Evolutionary conservation across 2,329 filamentous ascomycete genomes (phyloP), one percentile per base, ranked within the genome.

Genomic region (Alternaria viburni): DNA sequence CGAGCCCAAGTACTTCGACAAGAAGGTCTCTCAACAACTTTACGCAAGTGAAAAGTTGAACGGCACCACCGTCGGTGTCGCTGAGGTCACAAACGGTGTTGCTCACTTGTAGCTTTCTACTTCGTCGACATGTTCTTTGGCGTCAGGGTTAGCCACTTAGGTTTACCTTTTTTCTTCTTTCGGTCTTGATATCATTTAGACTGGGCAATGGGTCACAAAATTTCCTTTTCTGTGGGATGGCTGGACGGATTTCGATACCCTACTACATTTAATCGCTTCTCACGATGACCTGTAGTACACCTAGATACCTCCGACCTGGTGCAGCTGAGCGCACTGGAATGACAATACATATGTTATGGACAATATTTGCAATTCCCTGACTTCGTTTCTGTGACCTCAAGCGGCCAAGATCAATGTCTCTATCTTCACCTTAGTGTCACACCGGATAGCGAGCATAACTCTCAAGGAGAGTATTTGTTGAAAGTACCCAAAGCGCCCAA

Each of bases 1-100:
- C 36, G 83, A 84, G 72, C 69, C 76, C 49, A 77, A 82, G 64
- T 80, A 78, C 67, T 70, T 83, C 36, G 73, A 77, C 32, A 78
- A 81, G 32, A 79, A 82, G 71, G 70, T 82, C n/a, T 68, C 69
- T 17, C 69, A 76, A 41, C 36, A 41, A 36, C 65, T 79, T 26
- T 59, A 78, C 30, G 62, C 74, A n/a, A 65, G 66, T 67, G 54
- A 73, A 68, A 59, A 70, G 69, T 51, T 61, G 46, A 69, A 70
- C 36, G 64, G 66, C 43, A 60, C 67, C 44, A 59, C 66, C 41
- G 74, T 76, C 52, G 69, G 68, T 56, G 63, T 74, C 54, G 71
- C 73, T 36, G 70, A 69, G 50, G 69, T 75, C 51, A 68, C 67
- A 28, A 76, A 74, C 52, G 74, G 75, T 58, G 67, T 71, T 56